phyloP scores from a whole-genome alignment of 2,329 filamentous ascomycete genomes.

The Aspergillus awamori region DNA sequence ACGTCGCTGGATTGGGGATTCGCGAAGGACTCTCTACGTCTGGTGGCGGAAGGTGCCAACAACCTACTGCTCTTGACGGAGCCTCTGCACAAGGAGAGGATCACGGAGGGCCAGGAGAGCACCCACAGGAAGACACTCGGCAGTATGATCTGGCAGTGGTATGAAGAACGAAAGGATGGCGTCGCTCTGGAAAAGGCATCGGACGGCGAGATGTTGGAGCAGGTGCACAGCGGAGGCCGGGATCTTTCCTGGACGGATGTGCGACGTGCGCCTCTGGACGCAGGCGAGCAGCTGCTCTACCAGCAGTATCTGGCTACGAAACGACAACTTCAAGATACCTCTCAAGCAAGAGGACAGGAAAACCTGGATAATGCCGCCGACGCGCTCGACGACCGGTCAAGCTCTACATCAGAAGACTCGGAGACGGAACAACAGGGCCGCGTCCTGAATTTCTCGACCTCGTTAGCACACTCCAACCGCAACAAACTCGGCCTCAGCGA shows the following conservation, averaged over 20 bases:
- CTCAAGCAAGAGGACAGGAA: slow-evolving; percentile 69
- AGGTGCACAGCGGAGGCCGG: slow-evolving; percentile 67
- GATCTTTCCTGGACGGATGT: slow-evolving; percentile 64
- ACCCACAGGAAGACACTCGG: slow-evolving; percentile 63
- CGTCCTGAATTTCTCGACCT: slow-evolving; percentile 83
- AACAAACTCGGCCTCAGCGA: slow-evolving; percentile 86
- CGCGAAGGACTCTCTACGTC: slow-evolving; percentile 75
- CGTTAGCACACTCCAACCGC: slow-evolving; percentile 77
- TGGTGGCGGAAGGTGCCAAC: slow-evolving; percentile 72
- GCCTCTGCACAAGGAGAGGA: slow-evolving; percentile 46
- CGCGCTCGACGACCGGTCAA: slow-evolving; percentile 72
- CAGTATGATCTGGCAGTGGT: slow-evolving; percentile 77
- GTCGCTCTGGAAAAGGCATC: slow-evolving; percentile 60
- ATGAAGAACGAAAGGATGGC: slow-evolving; percentile 68
- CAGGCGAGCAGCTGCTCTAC: slow-evolving; percentile 77
- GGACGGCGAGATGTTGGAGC: slow-evolving; percentile 63
- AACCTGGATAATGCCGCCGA: slow-evolving; percentile 76
- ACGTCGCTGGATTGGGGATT: slow-evolving; percentile 93
- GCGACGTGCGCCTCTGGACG: slow-evolving; percentile 67
- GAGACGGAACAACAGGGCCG: slow-evolving; percentile 90
- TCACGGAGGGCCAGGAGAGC: slow-evolving; percentile 24
- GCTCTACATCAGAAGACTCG: slow-evolving; percentile 85
- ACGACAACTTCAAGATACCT: slow-evolving; percentile 79
- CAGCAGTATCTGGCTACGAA: slow-evolving; percentile 92
- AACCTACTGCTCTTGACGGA: slow-evolving; percentile 91